Conservation (phyloP, 2,329 filamentous ascomycete species). For the Akanthomyces muscarius region DNA sequence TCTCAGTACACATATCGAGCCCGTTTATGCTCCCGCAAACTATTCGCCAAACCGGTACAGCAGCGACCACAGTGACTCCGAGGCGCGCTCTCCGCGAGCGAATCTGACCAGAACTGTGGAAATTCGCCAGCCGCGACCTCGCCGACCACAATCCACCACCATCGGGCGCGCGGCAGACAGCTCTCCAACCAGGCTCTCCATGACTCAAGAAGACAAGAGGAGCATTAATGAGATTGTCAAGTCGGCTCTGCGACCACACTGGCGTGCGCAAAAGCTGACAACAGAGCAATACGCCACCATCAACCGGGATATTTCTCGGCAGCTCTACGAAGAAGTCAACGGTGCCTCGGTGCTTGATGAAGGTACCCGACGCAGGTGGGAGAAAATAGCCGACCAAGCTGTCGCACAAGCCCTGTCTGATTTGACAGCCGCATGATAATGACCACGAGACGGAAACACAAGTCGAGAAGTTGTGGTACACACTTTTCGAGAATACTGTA, state of each 20-base stretch:
- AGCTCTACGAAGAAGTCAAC: conserved; percentile 70
- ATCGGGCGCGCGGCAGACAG: conserved; percentile 53
- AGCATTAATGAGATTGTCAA: conserved; percentile 88
- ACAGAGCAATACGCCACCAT: conserved; percentile 90
- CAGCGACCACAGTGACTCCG: conserved; percentile 45
- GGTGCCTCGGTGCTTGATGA: conserved; percentile 57
- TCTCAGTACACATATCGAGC: conserved; percentile 68
- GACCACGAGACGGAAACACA: conserved; percentile 22
- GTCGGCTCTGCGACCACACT: conserved; percentile 74
- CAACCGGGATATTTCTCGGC: conserved; percentile 83
- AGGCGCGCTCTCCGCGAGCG: conserved; percentile 29
- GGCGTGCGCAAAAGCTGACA: conserved; percentile 72
- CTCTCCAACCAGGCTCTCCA: conserved; percentile 60
- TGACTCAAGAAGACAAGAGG: conserved; percentile 81
- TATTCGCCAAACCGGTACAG: conserved; percentile 59
- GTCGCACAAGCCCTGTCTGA: conserved; percentile 70
- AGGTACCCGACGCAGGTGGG: conserved; percentile 64
- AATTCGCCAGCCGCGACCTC: conserved; percentile 50
- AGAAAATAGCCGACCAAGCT: conserved; percentile 72
- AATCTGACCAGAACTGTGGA: conserved; percentile 38
- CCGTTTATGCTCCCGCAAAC: conserved; percentile 69
- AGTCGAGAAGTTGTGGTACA: conserved; percentile 17
- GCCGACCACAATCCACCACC: conserved; percentile 39
- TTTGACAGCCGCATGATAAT: conserved; percentile 41
- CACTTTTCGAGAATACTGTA: neutral